These are phyloP conservation scores for Sutorius eximius DNA, from an alignment of 1,284 basidiomycete genomes.

Conservation along the genomic window DNA sequence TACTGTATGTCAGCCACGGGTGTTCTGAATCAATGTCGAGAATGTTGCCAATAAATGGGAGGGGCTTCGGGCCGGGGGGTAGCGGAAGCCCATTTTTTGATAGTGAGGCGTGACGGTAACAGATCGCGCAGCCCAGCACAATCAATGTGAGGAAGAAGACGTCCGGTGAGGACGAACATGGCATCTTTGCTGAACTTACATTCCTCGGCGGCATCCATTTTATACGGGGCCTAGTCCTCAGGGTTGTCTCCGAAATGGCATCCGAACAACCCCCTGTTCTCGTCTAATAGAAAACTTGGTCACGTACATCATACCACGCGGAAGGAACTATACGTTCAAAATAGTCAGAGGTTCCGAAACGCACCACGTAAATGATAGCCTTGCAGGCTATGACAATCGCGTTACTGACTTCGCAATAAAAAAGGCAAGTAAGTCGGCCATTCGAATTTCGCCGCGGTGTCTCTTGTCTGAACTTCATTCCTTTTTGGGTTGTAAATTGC, in stretches of 20 bases:
- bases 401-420: constrained; percentile 15
- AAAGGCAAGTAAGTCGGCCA: constrained; percentile 4
- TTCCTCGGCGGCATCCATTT: constrained; percentile 6
- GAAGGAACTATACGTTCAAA: constrained; percentile 15
- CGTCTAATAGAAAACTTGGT: not conserved
- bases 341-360: constrained; percentile 9
- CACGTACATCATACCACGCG: constrained; percentile 5
- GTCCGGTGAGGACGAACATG: constrained; percentile 1
- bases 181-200: constrained; percentile 16
- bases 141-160: constrained; percentile 12
- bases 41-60: constrained; percentile 42
- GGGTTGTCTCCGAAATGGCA: constrained; percentile 4
- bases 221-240: constrained; percentile 19
- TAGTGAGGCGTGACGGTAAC: constrained; percentile 6
- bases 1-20: constrained; percentile 41
- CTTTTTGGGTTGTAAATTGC: constrained; percentile 25
- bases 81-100: constrained; percentile 19
- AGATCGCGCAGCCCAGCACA: constrained; percentile 16
- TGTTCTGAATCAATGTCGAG: constrained; percentile 43
- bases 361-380: constrained; percentile 33
- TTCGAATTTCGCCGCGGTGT: constrained; percentile 31
- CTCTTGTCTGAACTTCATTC: constrained; percentile 22
- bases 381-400: constrained; percentile 24
- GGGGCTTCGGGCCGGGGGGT: constrained; percentile 36
- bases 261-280: constrained; percentile 18